Percentiles rank a stretch among this genome's conserved stretches.
phyloP scores from a whole-genome alignment of 768 basidiomycete species.

The Leucocoprinus leucothites region DNA sequence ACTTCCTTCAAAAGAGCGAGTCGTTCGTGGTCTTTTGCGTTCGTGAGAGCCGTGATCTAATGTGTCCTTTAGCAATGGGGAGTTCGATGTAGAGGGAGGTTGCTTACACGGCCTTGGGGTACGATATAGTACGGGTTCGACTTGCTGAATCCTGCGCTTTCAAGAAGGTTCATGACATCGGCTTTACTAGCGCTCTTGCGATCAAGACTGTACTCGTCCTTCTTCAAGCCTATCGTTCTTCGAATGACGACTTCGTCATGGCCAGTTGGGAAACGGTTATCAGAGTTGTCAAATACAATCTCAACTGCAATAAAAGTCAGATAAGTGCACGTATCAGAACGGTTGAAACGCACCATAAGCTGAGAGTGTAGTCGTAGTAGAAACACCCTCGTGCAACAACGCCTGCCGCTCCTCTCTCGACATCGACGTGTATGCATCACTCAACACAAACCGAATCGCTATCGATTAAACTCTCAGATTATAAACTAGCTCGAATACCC shows the following conservation, averaged over 20 bases:
- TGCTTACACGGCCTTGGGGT: slow-evolving; percentile 89
- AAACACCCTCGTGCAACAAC: slow-evolving; percentile 92
- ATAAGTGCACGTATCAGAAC: too few relatives aligned
- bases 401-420: slow-evolving; percentile 88
- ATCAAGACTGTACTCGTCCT: slow-evolving; percentile 97
- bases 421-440: slow-evolving; percentile 97
- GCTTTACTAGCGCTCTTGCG: slow-evolving; percentile 94
- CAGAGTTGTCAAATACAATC: slow-evolving; percentile 93
- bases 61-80: slow-evolving; percentile 8
- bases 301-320: too few relatives aligned
- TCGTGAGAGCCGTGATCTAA: slow-evolving; percentile 93
- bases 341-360: slow-evolving; percentile 66
- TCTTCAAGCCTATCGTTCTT: slow-evolving; percentile 95
- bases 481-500: not conserved
- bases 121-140: slow-evolving; percentile 99
- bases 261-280: slow-evolving; percentile 91
- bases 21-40: slow-evolving; percentile 94
- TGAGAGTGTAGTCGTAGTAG: slow-evolving; percentile 82
- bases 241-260: slow-evolving; percentile 85
- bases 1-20: slow-evolving; percentile 96
- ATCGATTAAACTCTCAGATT: not conserved
- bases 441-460: slow-evolving; percentile 97
- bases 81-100: not conserved
- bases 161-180: slow-evolving; percentile 95
- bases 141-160: slow-evolving; percentile 95